Base-by-base conservation (phyloP, 164 flowering plant species). In the Piper betle region DNA sequence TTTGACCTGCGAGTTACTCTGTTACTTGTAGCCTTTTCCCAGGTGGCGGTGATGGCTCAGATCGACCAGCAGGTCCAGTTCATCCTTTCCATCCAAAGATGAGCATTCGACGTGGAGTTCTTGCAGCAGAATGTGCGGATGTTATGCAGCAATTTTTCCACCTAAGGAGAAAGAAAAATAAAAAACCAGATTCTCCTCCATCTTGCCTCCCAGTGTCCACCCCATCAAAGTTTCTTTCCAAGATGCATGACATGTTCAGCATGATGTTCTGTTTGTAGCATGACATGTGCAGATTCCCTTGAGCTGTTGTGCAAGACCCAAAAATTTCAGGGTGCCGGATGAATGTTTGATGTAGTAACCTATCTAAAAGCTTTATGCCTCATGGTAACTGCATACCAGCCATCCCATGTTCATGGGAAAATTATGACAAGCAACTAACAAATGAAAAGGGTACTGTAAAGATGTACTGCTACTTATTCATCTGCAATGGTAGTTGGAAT, bases 71-170 rank as follows among this genome's bases (percentile, higher is more conserved):
- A 42, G 80, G 85, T 55, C 97, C 96, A 7, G 75, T 79, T 54
- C 99, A 93, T 66, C 97, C 99, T 8, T 90, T 93, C 71, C 97
- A 93, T 69, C 95, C 95, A n/a, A 86, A 88, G 3, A 88, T 90
- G 74, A 78, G 53, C 0, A 75, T 93, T 19, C 69, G 91, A 20
- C 79, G 95, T 57, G 91, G 88, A 57, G 75, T 93, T 52, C 63
- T 88, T 65, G 78, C 79, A 42, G 65, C 84, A 59, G 97, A 88
- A 57, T 93, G 99, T 72, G 82, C 90, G 53, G 90, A 89, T 58
- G 71, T 61, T 38, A 89, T 93, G 98, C 84, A 86, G 65, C 94
- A 89, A 42, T 89, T 93, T 69, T 89, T 93, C 68, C 86, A 83
- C 73, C 82, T 83, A 38, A 81, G 97, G 70, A 82, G 99, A 76